Conservation (phyloP, 306 rosid species). For the Cicer yamashitae region DNA sequence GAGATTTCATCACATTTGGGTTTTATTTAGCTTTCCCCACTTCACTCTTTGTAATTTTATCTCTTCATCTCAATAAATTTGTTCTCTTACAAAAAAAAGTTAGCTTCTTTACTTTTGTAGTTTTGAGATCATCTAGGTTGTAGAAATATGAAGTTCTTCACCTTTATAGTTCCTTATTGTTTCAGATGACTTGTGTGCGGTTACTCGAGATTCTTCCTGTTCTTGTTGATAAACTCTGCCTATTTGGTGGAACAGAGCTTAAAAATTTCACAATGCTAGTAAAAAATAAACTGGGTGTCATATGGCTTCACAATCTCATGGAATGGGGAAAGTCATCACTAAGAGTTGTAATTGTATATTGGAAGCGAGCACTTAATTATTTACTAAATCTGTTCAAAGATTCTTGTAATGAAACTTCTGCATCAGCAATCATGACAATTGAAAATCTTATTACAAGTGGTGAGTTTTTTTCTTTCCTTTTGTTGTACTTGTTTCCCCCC, state of each 20-base stretch:
- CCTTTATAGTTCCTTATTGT: constrained; percentile 47
- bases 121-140: constrained; percentile 40
- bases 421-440: constrained; percentile 56
- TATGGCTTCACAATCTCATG: constrained; percentile 82
- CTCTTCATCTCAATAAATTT: constrained; percentile 1
- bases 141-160: constrained; percentile 47
- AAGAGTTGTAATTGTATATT: constrained; percentile 79
- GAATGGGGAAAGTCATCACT: constrained; percentile 97
- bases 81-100: neutral
- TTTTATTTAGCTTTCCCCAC: constrained; percentile 31
- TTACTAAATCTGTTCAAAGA: constrained; percentile 71
- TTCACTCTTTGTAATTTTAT: neutral
- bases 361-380: constrained; percentile 71
- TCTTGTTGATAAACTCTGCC: constrained; percentile 61
- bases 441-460: constrained; percentile 74
- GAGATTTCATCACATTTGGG: constrained; percentile 34
- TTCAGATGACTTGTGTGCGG: constrained; percentile 97
- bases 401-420: constrained; percentile 55
- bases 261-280: constrained; percentile 49
- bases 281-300: constrained; percentile 55
- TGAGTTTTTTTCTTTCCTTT: constrained; percentile 50
- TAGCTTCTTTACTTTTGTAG: constrained; percentile 32
- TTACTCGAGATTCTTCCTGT: constrained; percentile 88
- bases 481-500: neutral
- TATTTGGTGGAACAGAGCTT: constrained; percentile 42